Conservation (phyloP, 192 early-diverging fungal species). For the Dimargaris xerosporica region DNA sequence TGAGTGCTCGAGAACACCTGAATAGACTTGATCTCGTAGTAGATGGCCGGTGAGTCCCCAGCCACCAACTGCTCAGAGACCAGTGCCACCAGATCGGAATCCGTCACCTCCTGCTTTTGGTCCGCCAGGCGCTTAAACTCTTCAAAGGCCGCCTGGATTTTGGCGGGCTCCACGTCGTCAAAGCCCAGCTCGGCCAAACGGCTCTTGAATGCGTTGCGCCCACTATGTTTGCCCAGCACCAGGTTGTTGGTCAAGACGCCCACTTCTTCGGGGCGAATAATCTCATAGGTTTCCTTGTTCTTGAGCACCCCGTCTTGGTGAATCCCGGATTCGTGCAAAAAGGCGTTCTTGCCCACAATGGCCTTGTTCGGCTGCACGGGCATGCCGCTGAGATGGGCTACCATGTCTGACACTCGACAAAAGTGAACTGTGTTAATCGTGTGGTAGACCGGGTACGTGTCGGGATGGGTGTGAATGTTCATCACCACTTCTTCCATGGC, state of each 20-base stretch:
- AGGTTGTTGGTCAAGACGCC: conserved; percentile 73
- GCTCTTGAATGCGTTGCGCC: conserved; percentile 78
- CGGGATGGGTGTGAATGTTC: conserved; percentile 87
- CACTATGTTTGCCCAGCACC: conserved; percentile 93
- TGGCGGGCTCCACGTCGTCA: conserved; percentile 37
- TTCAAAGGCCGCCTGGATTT: conserved; percentile 68
- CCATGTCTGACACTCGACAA: conserved; percentile 76
- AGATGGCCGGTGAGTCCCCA: background rate
- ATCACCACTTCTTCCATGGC: conserved; percentile 92
- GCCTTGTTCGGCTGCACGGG: conserved; percentile 96
- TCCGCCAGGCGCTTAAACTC: conserved; percentile 90
- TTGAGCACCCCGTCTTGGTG: conserved; percentile 98
- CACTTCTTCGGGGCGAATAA: conserved; percentile 84
- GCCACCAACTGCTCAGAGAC: conserved; percentile 54
- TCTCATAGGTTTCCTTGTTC: conserved; percentile 91
- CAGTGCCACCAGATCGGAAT: conserved; percentile 79
- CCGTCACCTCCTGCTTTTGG: conserved; percentile 73
- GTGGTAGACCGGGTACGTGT: conserved; percentile 74
- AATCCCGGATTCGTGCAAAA: conserved; percentile 94
- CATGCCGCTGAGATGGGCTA: conserved; percentile 82
- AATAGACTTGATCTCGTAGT: conserved; percentile 50
- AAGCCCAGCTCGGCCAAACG: conserved; percentile 67
- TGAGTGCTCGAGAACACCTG: conserved; percentile 69
- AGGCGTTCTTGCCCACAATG: conserved; percentile 94
- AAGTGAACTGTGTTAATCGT: conserved; percentile 81